These are phyloP conservation scores for Rhizopus sp. DNA, from an alignment of 371 early-diverging fungal genomes.

Conservation along the genomic window DNA sequence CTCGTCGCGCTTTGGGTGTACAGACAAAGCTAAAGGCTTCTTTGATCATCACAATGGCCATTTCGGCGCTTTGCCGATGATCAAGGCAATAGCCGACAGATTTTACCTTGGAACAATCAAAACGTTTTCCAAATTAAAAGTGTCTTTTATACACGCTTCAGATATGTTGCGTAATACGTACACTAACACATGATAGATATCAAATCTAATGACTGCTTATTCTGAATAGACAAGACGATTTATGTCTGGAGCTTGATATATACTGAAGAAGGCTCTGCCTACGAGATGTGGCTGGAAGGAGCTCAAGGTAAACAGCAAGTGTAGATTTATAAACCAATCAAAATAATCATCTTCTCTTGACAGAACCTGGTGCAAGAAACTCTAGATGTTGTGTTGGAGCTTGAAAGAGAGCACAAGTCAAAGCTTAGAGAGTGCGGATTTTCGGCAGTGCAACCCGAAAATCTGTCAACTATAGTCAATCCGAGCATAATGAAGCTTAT, in stretches of 20 bases:
- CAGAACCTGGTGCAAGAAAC: too few species aligned
- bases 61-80: slow-evolving; percentile 1
- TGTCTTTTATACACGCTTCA: slow-evolving; percentile 8
- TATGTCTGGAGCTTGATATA: slow-evolving; percentile 2
- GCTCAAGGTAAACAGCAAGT: too few species aligned
- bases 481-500: too few species aligned
- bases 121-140: slow-evolving; percentile 2
- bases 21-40: not conserved
- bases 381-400: too few species aligned
- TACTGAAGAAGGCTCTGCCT: not conserved
- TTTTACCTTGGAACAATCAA: not conserved
- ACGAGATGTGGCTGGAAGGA: slow-evolving; percentile 1
- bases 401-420: too few species aligned
- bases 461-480: too few species aligned
- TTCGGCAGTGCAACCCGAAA: too few species aligned
- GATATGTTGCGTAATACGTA: not conserved
- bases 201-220: not conserved
- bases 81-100: slow-evolving; percentile 3
- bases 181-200: not conserved
- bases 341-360: too few species aligned
- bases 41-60: slow-evolving; percentile 8
- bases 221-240: slow-evolving; percentile 5
- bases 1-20: not conserved
- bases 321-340: too few species aligned
- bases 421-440: too few species aligned